Evolutionary conservation across 257 asterid genomes (phyloP), one percentile per base, ranked within the genome.

Genomic region (Osmanthus fragrans): DNA sequence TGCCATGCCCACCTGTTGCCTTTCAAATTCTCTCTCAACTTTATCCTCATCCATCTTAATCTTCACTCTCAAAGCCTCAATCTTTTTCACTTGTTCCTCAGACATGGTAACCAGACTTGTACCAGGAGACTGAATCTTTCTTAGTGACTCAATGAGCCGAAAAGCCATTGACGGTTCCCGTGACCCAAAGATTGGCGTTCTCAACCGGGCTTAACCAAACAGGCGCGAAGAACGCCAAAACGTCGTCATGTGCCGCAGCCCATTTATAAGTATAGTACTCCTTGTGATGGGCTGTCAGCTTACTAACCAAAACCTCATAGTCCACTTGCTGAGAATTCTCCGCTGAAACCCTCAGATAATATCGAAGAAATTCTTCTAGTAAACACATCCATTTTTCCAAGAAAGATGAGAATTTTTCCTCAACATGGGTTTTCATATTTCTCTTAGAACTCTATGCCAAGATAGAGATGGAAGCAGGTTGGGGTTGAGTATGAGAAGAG

Each of bases 11-110:
- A 92, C 90, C 51, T 92, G 97, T 21, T 86, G 90, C 84, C 96
- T 79, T 81, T 90, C 97, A 92, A 93, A 89, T 75, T 88, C 89
- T 60, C 89, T 81, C 74, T 92, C 96, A 76, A 91, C 97, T 79
- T 75, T 86, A 75, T 77, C 92, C 74, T 92, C 97, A 29, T 89
- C 97, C 69, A 29, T 29, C 73, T 70, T 87, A 16, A 89, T 88
- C 85, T 64, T 87, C 25, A 3, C 7, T 54, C 80, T 81, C 89
- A 92, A 19, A 1, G 47, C 54, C 58, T 84, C 91, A 1, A 91
- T 79, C 74, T 33, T 86, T 76, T 7, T 75, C 73, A 8, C 32
- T 75, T 92, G 94, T 13, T 84, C 11, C 37, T 58, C 71, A 18
- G 79, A 78, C 76, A 84, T 7, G 9, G 67, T 81, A 0, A 69